Evolutionary conservation across 2,329 filamentous ascomycete species (phyloP).

Genomic region (Pezicula neosporulosa): DNA sequence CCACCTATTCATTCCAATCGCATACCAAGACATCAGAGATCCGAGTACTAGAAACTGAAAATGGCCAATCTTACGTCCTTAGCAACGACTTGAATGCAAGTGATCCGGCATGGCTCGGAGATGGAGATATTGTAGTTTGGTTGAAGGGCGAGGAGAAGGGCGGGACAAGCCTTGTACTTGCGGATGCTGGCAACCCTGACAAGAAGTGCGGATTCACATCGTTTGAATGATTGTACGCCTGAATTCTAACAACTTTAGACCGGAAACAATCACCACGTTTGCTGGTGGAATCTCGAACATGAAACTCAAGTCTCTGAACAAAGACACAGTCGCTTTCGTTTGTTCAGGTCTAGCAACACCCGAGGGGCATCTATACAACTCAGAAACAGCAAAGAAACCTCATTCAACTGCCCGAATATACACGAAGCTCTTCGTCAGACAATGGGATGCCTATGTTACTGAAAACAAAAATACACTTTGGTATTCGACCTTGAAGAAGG

Average conservation of each 20-base stretch:
- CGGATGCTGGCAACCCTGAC: slow-evolving; percentile 20
- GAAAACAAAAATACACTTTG: slow-evolving; percentile 70
- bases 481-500: slow-evolving; percentile 57
- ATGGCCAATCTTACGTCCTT: slow-evolving; percentile 62
- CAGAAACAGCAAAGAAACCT: slow-evolving; percentile 55
- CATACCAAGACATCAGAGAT: slow-evolving; percentile 69
- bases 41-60: slow-evolving; percentile 65
- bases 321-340: slow-evolving; percentile 49
- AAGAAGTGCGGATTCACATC: slow-evolving; percentile 13
- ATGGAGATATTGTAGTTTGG: slow-evolving; percentile 24
- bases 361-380: slow-evolving; percentile 67
- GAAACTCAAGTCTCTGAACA: slow-evolving; percentile 49
- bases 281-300: slow-evolving; percentile 54
- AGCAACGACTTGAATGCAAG: slow-evolving; percentile 61
- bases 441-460: slow-evolving; percentile 77
- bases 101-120: slow-evolving; percentile 70
- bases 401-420: slow-evolving; percentile 68
- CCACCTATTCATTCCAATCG: slow-evolving; percentile 75
- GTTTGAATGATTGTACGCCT: neutral
- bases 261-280: slow-evolving; percentile 44
- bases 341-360: slow-evolving; percentile 63
- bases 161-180: slow-evolving; percentile 23
- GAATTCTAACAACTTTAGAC: slow-evolving; percentile 25
- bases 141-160: slow-evolving; percentile 52
- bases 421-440: slow-evolving; percentile 70